A percentile compares a stretch with the other conserved stretches of the same genome.
Evolutionary conservation across 129 eudicot species (phyloP).

Genomic region (Oenanthe sinensis): DNA sequence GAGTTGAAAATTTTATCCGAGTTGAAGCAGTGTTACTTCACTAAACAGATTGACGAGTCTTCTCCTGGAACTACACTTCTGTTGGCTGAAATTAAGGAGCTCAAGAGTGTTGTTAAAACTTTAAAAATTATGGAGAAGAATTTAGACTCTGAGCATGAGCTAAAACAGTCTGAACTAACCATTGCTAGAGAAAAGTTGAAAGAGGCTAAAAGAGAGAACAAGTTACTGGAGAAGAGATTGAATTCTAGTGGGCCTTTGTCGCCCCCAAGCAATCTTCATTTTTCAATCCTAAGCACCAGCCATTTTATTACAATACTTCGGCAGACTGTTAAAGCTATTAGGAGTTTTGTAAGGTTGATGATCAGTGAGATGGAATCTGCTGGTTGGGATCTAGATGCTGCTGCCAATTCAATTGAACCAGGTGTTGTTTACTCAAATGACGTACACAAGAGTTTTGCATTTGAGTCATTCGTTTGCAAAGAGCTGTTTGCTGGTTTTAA

Average conservation of each 20-base stretch:
- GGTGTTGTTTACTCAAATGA: constrained; percentile 34
- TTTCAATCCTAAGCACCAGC: constrained; percentile 36
- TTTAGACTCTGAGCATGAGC: constrained; percentile 50
- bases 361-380: constrained; percentile 63
- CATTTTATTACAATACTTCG: constrained; percentile 40
- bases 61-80: constrained; percentile 42
- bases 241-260: constrained; percentile 51
- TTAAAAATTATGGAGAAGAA: constrained; percentile 50
- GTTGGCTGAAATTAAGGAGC: constrained; percentile 62
- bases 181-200: constrained; percentile 61
- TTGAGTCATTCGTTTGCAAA: constrained; percentile 65
- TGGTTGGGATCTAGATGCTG: constrained; percentile 72
- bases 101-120: constrained; percentile 44
- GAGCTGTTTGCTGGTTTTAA: constrained; percentile 76
- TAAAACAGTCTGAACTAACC: constrained; percentile 68
- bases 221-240: constrained; percentile 48
- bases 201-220: constrained; percentile 46
- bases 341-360: constrained; percentile 44
- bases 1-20: constrained; percentile 72
- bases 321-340: constrained; percentile 43
- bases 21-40: constrained; percentile 49
- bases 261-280: constrained; percentile 26
- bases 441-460: constrained; percentile 44
- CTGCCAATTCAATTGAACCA: constrained; percentile 57
- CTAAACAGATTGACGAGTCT: constrained; percentile 49